Percentiles rank a stretch among this genome's conserved stretches.
Conservation (phyloP, 192 early-diverging fungal species). For the Podila verticillata region DNA sequence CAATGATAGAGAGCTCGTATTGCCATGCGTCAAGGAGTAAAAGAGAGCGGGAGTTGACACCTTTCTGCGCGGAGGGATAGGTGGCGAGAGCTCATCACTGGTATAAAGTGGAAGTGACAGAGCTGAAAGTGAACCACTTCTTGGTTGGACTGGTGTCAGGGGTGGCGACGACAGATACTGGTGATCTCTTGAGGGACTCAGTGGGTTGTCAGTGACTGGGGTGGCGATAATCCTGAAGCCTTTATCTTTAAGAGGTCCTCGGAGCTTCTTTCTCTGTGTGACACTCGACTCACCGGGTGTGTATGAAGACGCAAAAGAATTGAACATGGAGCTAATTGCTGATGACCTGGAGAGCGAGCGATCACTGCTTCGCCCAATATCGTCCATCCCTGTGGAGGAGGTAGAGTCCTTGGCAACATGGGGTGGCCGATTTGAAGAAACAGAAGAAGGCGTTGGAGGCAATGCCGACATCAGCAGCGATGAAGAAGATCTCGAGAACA, state of each 20-base stretch:
- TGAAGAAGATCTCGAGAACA: conserved; percentile 16
- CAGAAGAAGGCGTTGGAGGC: not conserved
- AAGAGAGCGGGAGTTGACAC: not conserved
- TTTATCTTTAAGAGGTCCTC: not conserved
- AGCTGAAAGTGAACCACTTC: not conserved
- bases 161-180: conserved; percentile 1
- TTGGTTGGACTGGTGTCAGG: not conserved
- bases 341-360: not conserved
- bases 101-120: not conserved
- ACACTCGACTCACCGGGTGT: not conserved
- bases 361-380: not conserved
- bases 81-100: not conserved
- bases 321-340: not conserved
- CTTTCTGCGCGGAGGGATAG: not conserved
- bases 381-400: not conserved
- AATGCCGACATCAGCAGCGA: not conserved
- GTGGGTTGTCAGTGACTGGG: not conserved
- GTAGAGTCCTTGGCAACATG: not conserved
- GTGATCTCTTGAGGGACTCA: not conserved
- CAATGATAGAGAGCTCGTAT: not conserved
- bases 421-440: not conserved
- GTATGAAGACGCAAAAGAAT: not conserved
- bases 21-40: not conserved
- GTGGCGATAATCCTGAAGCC: conserved; percentile 24
- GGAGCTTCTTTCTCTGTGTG: not conserved